phyloP scores from a whole-genome alignment of 768 basidiomycete genomes.

The Phylloporus scabripes region DNA sequence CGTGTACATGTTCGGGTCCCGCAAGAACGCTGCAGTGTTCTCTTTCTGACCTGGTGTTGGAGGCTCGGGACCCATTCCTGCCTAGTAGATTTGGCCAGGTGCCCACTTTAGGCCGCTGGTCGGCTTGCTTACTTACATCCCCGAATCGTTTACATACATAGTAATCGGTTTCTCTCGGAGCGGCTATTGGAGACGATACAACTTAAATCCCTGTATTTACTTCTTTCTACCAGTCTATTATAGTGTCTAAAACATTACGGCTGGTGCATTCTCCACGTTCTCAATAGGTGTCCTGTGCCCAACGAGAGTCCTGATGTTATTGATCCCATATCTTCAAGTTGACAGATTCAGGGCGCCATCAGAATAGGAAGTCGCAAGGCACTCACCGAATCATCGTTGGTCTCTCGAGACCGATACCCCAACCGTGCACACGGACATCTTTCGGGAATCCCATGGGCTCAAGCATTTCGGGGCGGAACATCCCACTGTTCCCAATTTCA shows the following conservation, averaged over 20 bases:
- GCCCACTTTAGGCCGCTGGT: slow-evolving; percentile 3
- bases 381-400: slow-evolving; percentile 97
- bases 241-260: slow-evolving; percentile 73
- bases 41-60: slow-evolving; percentile 49
- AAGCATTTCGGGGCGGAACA: slow-evolving; percentile 99
- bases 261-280: slow-evolving; percentile 80
- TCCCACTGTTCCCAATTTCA: slow-evolving; percentile 97
- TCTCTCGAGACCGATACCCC: slow-evolving; percentile 91
- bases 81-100: slow-evolving; percentile 4
- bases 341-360: slow-evolving; percentile 1
- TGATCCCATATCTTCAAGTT: slow-evolving; percentile 79
- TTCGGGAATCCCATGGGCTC: slow-evolving; percentile 98
- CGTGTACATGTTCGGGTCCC: slow-evolving; percentile 79
- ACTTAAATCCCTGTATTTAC: slow-evolving; percentile 6
- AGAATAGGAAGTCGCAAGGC: neutral
- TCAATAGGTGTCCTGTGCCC: slow-evolving; percentile 97
- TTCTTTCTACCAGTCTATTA: slow-evolving; percentile 2
- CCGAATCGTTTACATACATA: neutral
- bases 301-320: slow-evolving; percentile 92
- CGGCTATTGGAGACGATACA: neutral
- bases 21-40: slow-evolving; percentile 82
- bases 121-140: neutral
- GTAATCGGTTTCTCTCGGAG: no score
- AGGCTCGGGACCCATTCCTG: neutral
- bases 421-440: slow-evolving; percentile 94